These are phyloP conservation scores for Trichosporon ovoides DNA, from an alignment of 1,284 basidiomycete species.

Conservation along the genomic window DNA sequence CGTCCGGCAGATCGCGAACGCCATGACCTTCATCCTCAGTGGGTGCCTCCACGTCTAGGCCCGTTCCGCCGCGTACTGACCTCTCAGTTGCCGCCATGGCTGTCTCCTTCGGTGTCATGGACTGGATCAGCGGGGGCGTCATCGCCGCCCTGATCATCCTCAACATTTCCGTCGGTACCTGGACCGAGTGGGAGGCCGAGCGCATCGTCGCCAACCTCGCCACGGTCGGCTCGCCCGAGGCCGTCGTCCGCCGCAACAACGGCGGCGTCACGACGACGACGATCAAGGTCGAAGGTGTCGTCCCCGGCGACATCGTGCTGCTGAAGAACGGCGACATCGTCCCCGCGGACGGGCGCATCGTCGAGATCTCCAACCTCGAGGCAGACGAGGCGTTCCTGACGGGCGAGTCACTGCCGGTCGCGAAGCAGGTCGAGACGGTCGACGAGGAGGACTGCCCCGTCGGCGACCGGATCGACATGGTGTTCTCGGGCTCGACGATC, in stretches of 20 bases:
- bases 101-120: constrained; percentile 60
- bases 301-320: constrained; percentile 60
- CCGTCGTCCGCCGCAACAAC: constrained; percentile 55
- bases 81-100: constrained; percentile 57
- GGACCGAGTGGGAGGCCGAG: constrained; percentile 51
- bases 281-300: constrained; percentile 58
- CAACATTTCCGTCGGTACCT: constrained; percentile 52
- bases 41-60: constrained; percentile 13
- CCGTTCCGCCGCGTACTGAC: neutral
- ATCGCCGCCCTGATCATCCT: constrained; percentile 60
- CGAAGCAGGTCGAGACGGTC: constrained; percentile 54
- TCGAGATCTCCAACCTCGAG: constrained; percentile 54
- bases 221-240: constrained; percentile 56
- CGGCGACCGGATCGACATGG: constrained; percentile 49
- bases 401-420: constrained; percentile 63
- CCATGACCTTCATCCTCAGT: constrained; percentile 47
- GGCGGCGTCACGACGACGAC: constrained; percentile 47
- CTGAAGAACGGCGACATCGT: constrained; percentile 59
- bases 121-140: constrained; percentile 63
- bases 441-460: constrained; percentile 52
- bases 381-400: constrained; percentile 65
- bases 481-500: constrained; percentile 59
- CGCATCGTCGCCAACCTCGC: constrained; percentile 50
- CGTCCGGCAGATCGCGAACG: constrained; percentile 46
- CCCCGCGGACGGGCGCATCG: constrained; percentile 56